phyloP scores from a whole-genome alignment of 805 yeast genomes.

The Starmera dryadoides region DNA sequence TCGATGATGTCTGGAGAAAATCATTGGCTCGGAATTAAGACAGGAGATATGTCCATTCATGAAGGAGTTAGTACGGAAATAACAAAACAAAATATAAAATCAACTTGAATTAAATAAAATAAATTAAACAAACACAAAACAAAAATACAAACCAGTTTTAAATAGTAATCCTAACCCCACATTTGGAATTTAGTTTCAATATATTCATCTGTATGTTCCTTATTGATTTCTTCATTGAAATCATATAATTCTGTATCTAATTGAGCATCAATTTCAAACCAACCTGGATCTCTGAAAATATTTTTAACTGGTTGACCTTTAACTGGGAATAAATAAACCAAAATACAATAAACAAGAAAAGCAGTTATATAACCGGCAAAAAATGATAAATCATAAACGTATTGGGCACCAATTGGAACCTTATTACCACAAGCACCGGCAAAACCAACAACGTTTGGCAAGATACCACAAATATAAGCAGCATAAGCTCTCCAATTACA shows the following conservation, averaged over 20 bases:
- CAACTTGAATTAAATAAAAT: too few species aligned
- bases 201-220: neutral
- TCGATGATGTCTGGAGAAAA: too few species aligned
- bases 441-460: slow-evolving; percentile 82
- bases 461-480: slow-evolving; percentile 74
- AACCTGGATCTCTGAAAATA: slow-evolving; percentile 41
- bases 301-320: slow-evolving; percentile 33
- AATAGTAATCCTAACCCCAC: neutral
- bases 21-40: too few species aligned
- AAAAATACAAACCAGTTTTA: too few species aligned
- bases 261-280: slow-evolving; percentile 59
- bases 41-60: too few species aligned
- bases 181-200: neutral
- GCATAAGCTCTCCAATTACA: slow-evolving; percentile 78
- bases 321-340: slow-evolving; percentile 49
- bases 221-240: slow-evolving; percentile 34
- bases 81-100: too few species aligned
- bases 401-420: slow-evolving; percentile 75
- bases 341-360: slow-evolving; percentile 42
- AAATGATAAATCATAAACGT: slow-evolving; percentile 67
- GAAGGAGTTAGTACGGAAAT: too few species aligned
- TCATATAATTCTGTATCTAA: slow-evolving; percentile 61
- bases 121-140: too few species aligned
- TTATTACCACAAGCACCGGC: slow-evolving; percentile 74
- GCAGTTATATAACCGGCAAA: slow-evolving; percentile 68